Conservation (phyloP, 352 stramenopile species). For the Phytopythium ostracodes region DNA sequence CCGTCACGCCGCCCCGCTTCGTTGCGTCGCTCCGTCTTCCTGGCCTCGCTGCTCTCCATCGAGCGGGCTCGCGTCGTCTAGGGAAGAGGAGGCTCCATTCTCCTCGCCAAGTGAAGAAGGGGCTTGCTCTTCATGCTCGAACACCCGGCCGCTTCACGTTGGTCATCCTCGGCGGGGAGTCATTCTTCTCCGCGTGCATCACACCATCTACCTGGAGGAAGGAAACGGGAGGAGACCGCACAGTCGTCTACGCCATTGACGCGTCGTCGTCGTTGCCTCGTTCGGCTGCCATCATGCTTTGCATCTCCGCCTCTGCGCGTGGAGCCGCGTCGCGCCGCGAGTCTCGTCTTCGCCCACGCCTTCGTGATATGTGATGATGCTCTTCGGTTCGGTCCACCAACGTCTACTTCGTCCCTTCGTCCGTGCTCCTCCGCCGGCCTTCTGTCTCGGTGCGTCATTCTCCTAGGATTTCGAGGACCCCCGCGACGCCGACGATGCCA, state of each 20-base stretch:
- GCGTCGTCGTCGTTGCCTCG: conserved; percentile 2
- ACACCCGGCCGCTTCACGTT: neutral
- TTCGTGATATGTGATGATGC: neutral
- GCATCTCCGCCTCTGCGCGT: conserved; percentile 8
- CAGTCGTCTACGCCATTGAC: neutral
- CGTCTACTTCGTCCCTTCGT: conserved; percentile 40
- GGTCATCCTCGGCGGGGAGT: neutral
- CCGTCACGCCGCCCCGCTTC: neutral
- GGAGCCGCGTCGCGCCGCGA: neutral
- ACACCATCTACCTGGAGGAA: conserved; percentile 4
- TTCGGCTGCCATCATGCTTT: conserved; percentile 37
- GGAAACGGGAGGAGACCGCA: conserved; percentile 7
- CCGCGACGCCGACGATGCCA: conserved; percentile 82
- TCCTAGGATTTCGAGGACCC: conserved; percentile 89
- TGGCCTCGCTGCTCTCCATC: neutral
- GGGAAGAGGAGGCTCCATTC: neutral
- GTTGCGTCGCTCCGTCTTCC: neutral
- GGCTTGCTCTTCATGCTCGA: neutral
- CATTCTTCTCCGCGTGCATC: neutral
- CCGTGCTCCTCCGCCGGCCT: conserved; percentile 40
- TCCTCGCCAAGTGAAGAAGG: neutral
- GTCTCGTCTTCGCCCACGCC: neutral
- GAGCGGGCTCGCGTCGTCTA: neutral
- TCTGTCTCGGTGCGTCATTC: conserved; percentile 13
- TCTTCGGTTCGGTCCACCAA: conserved; percentile 19